Conservation (phyloP, 179 eudicot species). For the Camellia oleifera region DNA sequence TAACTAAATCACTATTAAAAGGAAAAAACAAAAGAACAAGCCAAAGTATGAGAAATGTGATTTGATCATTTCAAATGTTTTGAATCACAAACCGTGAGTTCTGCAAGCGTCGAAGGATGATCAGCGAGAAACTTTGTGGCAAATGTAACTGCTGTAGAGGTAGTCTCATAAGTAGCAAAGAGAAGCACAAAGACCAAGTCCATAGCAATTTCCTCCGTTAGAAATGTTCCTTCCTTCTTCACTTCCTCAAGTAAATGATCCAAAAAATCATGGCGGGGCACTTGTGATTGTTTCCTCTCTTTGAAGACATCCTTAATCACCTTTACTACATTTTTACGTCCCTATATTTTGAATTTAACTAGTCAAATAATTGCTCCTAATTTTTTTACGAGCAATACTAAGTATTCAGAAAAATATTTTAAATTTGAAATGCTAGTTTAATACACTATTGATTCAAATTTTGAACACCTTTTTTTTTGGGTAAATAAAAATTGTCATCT, state of each 20-base stretch:
- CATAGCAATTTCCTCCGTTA: slow-evolving; percentile 17
- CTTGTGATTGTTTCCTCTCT: not conserved
- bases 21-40: too few relatives aligned
- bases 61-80: not conserved
- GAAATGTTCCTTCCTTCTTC: slow-evolving; percentile 6
- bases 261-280: slow-evolving; percentile 1
- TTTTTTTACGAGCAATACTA: too few relatives aligned
- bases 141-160: slow-evolving; percentile 17
- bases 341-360: slow-evolving; percentile 6
- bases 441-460: too few relatives aligned
- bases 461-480: too few relatives aligned
- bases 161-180: slow-evolving; percentile 20
- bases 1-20: not conserved
- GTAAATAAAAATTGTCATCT: too few relatives aligned
- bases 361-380: too few relatives aligned
- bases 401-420: too few relatives aligned
- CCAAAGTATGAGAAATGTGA: too few relatives aligned
- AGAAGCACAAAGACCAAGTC: slow-evolving; percentile 21
- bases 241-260: slow-evolving; percentile 18
- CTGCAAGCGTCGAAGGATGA: slow-evolving; percentile 8
- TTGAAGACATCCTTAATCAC: slow-evolving; percentile 10
- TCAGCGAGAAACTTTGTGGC: slow-evolving; percentile 11
- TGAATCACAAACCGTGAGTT: not conserved
- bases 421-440: too few relatives aligned
- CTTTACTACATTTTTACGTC: slow-evolving; percentile 14